Base-by-base conservation (phyloP, 2,329 filamentous ascomycete genomes). In the Botryotinia narcissicola region DNA sequence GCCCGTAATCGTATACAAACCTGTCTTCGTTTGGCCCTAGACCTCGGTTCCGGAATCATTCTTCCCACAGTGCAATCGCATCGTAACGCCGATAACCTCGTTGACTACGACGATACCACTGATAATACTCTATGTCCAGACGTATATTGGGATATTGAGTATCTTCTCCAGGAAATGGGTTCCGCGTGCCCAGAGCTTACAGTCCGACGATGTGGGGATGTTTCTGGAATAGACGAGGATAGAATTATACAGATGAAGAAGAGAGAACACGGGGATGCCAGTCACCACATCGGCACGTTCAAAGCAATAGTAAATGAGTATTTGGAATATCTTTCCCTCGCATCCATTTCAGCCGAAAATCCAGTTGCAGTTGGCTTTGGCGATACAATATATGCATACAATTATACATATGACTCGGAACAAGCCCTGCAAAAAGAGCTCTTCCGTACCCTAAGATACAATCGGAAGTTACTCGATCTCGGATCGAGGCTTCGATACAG, bases 1-100 rank as follows among this genome's bases (percentile, higher is more conserved):
- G 75, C 74, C 12, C 71, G 77, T 29, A 78, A 76, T 66, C 74
- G 78, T 29, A 60, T 77, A 25, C 77, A 79, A 68, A 75, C 78
- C 4, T 78, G 77, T 70, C 22, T 78, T 9, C 76, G 78, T 18
- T 57, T 78, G 35, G 77, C 77, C 2, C 76, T 78, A 25, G 76
- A 78, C 66, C 73, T 75, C 29, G 76, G 78, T 3, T 74, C 75
- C 25, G 74, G 76, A 18, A 54, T 78, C 16, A 77, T 78, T 32
- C 62, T 79, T 18, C 75, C 77, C n/a, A 75, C 74, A 2, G 70
- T 75, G 1, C 72, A 73, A 8, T 71, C 63, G 3, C 71, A 77
- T 44, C 61, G 73, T 37, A 44, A 73, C 46, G 16, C 60, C 16
- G 64, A 77, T 40, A 68, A 75, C 20, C 25, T 29, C 10, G 18